phyloP scores from a whole-genome alignment of 257 asterid genomes.

The Solanum pimpinellifolium region DNA sequence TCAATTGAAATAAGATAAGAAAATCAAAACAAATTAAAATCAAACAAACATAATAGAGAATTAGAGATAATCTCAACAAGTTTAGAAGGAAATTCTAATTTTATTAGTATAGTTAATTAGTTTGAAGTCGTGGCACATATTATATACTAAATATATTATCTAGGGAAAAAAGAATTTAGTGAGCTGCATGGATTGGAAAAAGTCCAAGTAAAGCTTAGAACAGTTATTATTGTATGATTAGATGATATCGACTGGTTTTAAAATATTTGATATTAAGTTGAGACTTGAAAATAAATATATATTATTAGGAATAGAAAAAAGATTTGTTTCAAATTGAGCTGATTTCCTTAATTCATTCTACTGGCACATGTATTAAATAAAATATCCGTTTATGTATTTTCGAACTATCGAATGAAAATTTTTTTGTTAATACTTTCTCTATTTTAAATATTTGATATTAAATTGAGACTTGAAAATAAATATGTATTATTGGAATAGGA shows the following conservation, averaged over 20 bases:
- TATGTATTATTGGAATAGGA: neutral
- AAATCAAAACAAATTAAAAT: too few species aligned
- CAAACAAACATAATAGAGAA: neutral
- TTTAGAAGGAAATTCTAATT: neutral
- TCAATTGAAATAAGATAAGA: too few species aligned
- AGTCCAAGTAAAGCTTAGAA: neutral
- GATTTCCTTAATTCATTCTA: too few species aligned
- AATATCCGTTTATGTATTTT: too few species aligned
- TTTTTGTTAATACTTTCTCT: too few species aligned
- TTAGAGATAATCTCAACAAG: neutral
- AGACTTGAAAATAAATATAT: neutral
- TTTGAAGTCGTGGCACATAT: neutral
- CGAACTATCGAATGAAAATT: too few species aligned
- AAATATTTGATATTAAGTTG: neutral
- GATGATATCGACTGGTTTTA: neutral
- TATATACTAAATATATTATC: neutral
- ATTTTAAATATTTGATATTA: neutral
- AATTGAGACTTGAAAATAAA: neutral
- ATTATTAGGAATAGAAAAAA: neutral
- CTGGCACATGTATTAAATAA: too few species aligned
- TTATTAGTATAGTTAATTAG: neutral
- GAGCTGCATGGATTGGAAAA: neutral
- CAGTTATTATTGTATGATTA: neutral
- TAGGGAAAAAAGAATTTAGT: neutral
- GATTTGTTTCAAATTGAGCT: neutral